Evolutionary conservation across 2,329 filamentous ascomycete genomes (phyloP).

Genomic region (Cladosporium sp.): DNA sequence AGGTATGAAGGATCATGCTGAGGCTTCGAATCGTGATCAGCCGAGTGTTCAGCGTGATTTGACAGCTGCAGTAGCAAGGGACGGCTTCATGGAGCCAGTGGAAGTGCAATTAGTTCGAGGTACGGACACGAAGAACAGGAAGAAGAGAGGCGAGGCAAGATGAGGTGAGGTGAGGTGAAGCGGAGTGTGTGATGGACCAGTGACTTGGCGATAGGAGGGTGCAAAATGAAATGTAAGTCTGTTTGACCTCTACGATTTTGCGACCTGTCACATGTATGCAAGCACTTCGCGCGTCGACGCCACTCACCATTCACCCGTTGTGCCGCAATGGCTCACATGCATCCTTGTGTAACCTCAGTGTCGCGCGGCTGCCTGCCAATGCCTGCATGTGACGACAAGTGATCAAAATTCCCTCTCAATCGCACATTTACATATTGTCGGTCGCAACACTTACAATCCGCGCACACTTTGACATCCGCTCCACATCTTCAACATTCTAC

Average conservation of each 20-base stretch:
- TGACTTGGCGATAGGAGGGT: neutral
- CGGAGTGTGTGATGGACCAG: neutral
- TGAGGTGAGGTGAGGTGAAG: conserved; percentile 20
- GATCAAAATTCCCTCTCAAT: neutral
- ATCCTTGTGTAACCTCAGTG: neutral
- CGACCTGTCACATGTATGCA: neutral
- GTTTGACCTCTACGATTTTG: neutral
- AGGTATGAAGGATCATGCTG: neutral
- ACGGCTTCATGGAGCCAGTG: conserved; percentile 35
- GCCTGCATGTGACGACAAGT: neutral
- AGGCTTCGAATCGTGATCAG: neutral
- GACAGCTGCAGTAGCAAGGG: conserved; percentile 8
- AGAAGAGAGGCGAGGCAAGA: conserved; percentile 25
- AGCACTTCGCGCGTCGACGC: neutral
- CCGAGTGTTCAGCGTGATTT: neutral
- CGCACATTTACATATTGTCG: neutral
- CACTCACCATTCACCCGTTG: neutral
- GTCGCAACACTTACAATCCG: neutral
- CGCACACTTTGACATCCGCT: neutral
- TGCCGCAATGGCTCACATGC: neutral
- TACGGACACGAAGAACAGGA: neutral
- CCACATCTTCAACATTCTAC: neutral
- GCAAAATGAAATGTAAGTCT: neutral
- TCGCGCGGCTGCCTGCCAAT: conserved; percentile 1
- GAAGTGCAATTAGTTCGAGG: conserved; percentile 32